These are phyloP conservation scores for Ormosia semicastrata DNA, from an alignment of 306 rosid species.

Conservation along the genomic window DNA sequence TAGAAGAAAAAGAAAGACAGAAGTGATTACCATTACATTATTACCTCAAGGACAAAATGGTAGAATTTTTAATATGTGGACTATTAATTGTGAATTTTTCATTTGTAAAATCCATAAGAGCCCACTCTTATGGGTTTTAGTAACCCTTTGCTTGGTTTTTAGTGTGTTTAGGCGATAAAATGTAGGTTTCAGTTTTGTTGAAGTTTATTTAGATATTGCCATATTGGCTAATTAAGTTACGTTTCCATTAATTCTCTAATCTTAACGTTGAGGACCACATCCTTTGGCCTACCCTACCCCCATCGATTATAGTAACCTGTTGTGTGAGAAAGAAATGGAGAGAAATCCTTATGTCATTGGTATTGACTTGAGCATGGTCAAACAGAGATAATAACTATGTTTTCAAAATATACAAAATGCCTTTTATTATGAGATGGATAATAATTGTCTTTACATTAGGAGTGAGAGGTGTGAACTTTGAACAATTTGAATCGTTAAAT, in stretches of 20 bases:
- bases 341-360: not conserved
- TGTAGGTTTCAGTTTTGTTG: not conserved
- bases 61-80: not conserved
- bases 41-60: no score
- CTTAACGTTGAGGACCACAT: constrained; percentile 5
- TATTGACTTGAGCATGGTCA: constrained; percentile 1
- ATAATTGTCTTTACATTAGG: not conserved
- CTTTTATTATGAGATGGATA: not conserved
- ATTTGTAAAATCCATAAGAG: not conserved
- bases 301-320: not conserved
- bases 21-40: not conserved
- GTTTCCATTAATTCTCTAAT: not conserved
- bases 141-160: not conserved
- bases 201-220: not conserved
- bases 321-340: not conserved
- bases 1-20: not conserved
- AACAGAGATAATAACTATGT: not conserved
- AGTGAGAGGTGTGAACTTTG: not conserved
- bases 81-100: not conserved
- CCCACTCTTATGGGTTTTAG: not conserved
- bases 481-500: not conserved
- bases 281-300: not conserved
- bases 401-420: not conserved
- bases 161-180: not conserved
- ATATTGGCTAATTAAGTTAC: not conserved